Base-by-base conservation (phyloP, 805 yeast species). In the Barnettozyma vustinii region DNA sequence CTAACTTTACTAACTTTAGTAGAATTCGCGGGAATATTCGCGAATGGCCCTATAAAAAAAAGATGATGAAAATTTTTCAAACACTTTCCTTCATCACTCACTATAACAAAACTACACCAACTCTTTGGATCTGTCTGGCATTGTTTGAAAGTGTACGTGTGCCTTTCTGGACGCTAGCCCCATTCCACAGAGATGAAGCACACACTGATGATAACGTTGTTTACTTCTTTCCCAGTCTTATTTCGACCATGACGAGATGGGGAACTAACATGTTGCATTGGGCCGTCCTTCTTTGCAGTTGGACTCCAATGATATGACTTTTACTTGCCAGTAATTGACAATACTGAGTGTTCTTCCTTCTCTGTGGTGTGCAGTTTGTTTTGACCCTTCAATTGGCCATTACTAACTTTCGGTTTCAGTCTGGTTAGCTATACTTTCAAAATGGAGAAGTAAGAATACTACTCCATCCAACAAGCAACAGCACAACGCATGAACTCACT, bases 231-330 rank as follows among this genome's bases (percentile, higher is more conserved):
- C 91, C 90, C 86, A 80, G 87, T 83, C 87, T 77, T 87, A 81
- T 49, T 72, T 80, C 91, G 94, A 85, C 91, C 83, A 83, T 85
- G 94, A 84, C 89, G 91, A 85, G 81, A 80, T 76, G 90, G 89
- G 77, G 61, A 60, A 62, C 69, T 68, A 61, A 53, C 61, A 48
- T 49, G 64, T 56, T 54, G 23, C 45, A 45, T 45, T 47, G 51
- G 45, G 67, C 62, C 60, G 72, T 57, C 58, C 54, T 47, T 51
- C 51, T 56, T 44, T 45, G 67, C 59, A 66, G 50, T 50, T 67
- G 64, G 56, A 43, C 35, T 21, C 40, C 46, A 50, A 62, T 64
- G 63, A 58, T 56, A 61, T 75, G 75, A 76, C 89, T 83, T 82
- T 77, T 84, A 83, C 91, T 85, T 83, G 94, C 94, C 94, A 85